Base-by-base conservation (phyloP, 805 yeast genomes). In the Pichia cephalocereana region DNA sequence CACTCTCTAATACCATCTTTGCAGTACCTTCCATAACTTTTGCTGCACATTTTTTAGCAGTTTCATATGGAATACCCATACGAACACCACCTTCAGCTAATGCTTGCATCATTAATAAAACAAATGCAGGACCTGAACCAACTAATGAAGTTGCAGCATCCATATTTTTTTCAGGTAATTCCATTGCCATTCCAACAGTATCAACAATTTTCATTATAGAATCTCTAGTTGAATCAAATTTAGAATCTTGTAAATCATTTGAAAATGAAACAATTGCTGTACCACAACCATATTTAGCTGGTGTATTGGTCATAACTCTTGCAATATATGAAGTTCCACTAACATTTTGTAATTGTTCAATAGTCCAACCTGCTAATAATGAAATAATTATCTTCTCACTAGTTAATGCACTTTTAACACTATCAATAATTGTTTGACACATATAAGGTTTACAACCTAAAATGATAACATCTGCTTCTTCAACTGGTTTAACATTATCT, bases 271-370 rank as follows among this genome's bases (percentile, higher is more conserved):
- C 81, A 38, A 88, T 89, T 11, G 98, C 96, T 75, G 91, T 88
- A 45, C 98, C 99, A 57, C 82, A 79, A 23, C 97, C 96, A 64
- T 77, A 86, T 64, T 83, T 82, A 18, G 96, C 95, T 4, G 99
- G 97, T 0, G 99, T 93, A 69, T 91, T 93, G 42, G 99, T 91
- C 96, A 95, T 90, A n/a, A 95, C 95, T 53, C 96, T 77, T 23
- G 95, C 86, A 32, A 91, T 80, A 50, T 72, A 69, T 8, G 74
- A 69, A 10, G 86, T 70, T 40, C 79, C 75, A 1, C 63, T 59
- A 19, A 18, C 55, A 18, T 63, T 53, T 14, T 31, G n/a, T 56
- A 89, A 72, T 62, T 85, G 86, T 18, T 71, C 80, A 52, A 90
- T 81, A 17, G 96, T 86, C 77, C 88, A 85, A 14, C 99, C 99